Evolutionary conservation across 1,284 basidiomycete species (phyloP), one percentile per base, ranked within the genome.

Genomic region (Neonothopanus nambi): DNA sequence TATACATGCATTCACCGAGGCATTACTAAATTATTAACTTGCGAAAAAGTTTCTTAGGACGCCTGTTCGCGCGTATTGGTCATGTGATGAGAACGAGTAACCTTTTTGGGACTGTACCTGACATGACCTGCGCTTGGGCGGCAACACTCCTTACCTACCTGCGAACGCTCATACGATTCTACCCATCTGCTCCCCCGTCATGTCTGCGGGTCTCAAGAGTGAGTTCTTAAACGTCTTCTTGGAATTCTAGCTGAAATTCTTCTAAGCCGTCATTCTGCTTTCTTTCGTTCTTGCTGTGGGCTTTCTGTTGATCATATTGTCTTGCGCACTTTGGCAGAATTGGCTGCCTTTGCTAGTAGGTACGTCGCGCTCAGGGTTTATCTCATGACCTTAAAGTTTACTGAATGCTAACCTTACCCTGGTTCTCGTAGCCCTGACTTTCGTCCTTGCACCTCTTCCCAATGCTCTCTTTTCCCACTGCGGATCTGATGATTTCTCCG

Each of bases 341-440:
- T 99, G 97, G 97, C 78, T 99, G 13, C 97, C 97, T 42, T 78
- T 99, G 47, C 82, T 99, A 60, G 96, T 98, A 61, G 96, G 96
- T 97, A 64, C 67, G 93, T 82, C 17, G 30, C 18, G 28, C 24
- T 38, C 24, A 20, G 9, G n/a, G 9, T 33, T 17, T 26, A 20
- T 21, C 40, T 41, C 12, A 35, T 41, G 12, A 5, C 18, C 9
- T 41, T 23, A 23, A 18, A 8, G n/a, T n/a, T n/a, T n/a, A 5
- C 8, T 37, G 24, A 23, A 17, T 38, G 17, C 26, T 45, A 2
- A 37, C n/a, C n/a, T 40, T 44, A 41, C 17, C 20, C 36, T 30
- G 26, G 53, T 47, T 49, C 21, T n/a, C 37, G 18, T 65, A 98
- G 96, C 97, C 3, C 75, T 98, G 60, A 95, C 89, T 28, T 99